Base-by-base conservation (phyloP, 208 protist genomes). In the Wallacemonas sp. region DNA sequence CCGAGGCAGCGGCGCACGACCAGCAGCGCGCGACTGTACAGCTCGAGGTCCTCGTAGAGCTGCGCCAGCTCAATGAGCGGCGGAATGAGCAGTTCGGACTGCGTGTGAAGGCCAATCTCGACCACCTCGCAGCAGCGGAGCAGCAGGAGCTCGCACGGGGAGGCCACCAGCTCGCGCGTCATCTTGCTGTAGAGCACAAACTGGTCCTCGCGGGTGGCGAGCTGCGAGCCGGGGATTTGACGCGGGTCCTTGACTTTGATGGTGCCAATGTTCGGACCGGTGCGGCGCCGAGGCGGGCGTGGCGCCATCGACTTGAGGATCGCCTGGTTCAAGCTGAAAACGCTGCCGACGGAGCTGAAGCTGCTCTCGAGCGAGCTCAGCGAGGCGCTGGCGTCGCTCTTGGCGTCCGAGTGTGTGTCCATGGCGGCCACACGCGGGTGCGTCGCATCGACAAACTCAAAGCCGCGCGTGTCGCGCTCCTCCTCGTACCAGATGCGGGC, bases 81-180 rank as follows among this genome's bases (percentile, higher is more conserved):
- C 4, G 86, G 86, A 44, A 92, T 90, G 45, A 95, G 86, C 41
- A 95, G 76, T 67, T 95, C 86, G 46, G 89, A 95, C 69, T 95
- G 89, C 18, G 74, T 74, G 68, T 86, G 79, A 70, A 89, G 86
- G 32, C 83, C 89, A 48, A 92, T 77, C 76, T 95, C 81, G 0
- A 92, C 84, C 57, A 95, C 86, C 70, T 95, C 86, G 45, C 83
- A 89, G 72, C 89, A 95, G 41, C 89, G 85, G 55, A 95, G 81
- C 3, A 95, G 80, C 39, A 92, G 72, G 50, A 95, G 68, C 64
- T 95, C 89, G 70, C 86, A 95, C 57, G 86, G 86, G 46, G 83
- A 89, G 14, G 85, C 85, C 38, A 90, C 78, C 18, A 94, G 79
- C 67, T 91, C 83, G 26, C 85, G 84, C 31, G 80, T 83, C 85